Conservation (phyloP, 2,329 filamentous ascomycete species). For the Alternaria novae-zelandiae region DNA sequence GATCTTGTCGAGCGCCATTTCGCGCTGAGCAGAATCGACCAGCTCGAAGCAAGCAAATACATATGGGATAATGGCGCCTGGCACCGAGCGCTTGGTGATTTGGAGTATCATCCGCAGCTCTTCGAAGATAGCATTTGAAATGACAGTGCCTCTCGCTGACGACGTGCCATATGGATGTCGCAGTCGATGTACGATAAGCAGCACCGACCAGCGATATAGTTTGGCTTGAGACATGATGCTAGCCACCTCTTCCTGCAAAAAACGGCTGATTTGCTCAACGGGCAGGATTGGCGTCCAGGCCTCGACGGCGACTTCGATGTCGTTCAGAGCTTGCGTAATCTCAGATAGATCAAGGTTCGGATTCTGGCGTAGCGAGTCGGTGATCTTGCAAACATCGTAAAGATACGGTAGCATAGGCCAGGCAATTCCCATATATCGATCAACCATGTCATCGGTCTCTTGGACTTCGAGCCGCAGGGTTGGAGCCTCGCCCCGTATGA, state of each 20-base stretch:
- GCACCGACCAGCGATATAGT: constrained; percentile 3
- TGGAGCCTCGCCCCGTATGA: constrained; percentile 2
- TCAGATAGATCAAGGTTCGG: not conserved
- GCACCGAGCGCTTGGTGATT: not conserved
- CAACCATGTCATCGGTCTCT: not conserved
- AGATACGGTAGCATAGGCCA: constrained; percentile 3
- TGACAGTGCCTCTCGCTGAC: not conserved
- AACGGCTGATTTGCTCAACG: not conserved
- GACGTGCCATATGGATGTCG: constrained; percentile 9
- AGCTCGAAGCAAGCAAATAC: constrained; percentile 9
- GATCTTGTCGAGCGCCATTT: not conserved
- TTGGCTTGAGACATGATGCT: constrained; percentile 5
- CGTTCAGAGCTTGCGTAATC: not conserved
- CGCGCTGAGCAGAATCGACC: not conserved
- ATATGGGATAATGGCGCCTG: not conserved
- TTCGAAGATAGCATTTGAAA: constrained; percentile 6
- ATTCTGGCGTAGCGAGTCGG: not conserved
- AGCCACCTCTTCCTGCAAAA: constrained; percentile 6
- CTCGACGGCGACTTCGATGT: constrained; percentile 1
- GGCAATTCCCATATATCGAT: constrained; percentile 9
- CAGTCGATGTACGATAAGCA: constrained; percentile 9
- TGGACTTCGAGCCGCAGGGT: constrained; percentile 1
- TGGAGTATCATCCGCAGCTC: not conserved
- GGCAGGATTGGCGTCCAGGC: constrained; percentile 4
- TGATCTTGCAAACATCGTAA: constrained; percentile 3